Evolutionary conservation across 805 yeast species (phyloP).

Genomic region (Saturnispora galanensis): DNA sequence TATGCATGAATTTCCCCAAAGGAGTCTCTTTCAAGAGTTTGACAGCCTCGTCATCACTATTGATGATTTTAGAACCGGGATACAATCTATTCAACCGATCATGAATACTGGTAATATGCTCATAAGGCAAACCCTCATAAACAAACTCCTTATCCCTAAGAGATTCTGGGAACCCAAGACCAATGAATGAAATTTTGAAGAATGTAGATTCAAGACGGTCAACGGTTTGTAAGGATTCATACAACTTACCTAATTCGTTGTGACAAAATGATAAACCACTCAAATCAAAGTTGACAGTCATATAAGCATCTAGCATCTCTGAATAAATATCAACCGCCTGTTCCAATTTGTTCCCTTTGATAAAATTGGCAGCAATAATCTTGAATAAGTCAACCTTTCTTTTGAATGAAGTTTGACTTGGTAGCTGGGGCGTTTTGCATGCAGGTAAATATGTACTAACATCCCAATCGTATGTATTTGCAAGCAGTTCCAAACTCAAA

Average conservation of each 20-base stretch:
- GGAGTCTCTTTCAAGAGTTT: slow-evolving; percentile 40
- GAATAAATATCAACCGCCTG: slow-evolving; percentile 72
- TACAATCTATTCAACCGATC: slow-evolving; percentile 63
- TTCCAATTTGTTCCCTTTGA: slow-evolving; percentile 64
- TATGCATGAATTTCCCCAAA: slow-evolving; percentile 65
- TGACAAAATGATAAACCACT: slow-evolving; percentile 66
- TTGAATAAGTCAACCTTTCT: slow-evolving; percentile 66
- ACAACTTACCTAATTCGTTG: slow-evolving; percentile 56
- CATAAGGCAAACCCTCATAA: slow-evolving; percentile 81
- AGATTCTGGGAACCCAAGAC: slow-evolving; percentile 74
- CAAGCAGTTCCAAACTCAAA: slow-evolving; percentile 64
- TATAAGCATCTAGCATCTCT: slow-evolving; percentile 69
- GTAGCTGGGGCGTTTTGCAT: slow-evolving; percentile 57
- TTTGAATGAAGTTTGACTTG: slow-evolving; percentile 72
- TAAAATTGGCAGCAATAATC: slow-evolving; percentile 58
- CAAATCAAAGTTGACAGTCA: slow-evolving; percentile 62
- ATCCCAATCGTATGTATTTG: slow-evolving; percentile 69
- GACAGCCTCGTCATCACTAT: slow-evolving; percentile 45
- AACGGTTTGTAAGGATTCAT: slow-evolving; percentile 51
- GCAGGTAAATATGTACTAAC: slow-evolving; percentile 46
- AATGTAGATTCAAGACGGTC: slow-evolving; percentile 70
- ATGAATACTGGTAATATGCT: slow-evolving; percentile 75
- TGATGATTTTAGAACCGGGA: slow-evolving; percentile 71
- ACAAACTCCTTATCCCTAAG: slow-evolving; percentile 69
- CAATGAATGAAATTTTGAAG: slow-evolving; percentile 72